Base-by-base conservation (phyloP, 2,329 filamentous ascomycete genomes). In the Sporothrix variecibatus region DNA sequence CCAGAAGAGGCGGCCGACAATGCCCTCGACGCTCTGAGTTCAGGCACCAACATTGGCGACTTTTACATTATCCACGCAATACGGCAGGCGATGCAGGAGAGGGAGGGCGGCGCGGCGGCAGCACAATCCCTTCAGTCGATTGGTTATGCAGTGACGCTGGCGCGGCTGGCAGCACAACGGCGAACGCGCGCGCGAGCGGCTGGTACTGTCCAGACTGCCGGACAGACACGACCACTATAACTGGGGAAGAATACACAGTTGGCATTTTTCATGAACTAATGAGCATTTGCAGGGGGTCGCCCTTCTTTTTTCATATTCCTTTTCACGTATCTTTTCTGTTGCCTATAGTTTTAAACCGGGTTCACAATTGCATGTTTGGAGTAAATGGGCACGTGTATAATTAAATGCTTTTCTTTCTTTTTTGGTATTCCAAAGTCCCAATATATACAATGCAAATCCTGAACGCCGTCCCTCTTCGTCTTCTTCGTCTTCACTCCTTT, bases 21-120 rank as follows among this genome's bases (percentile, higher is more conserved):
- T 71, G 77, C 87, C 43, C 79, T 82, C 53, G 87, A 89, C 75
- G 81, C 86, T 2, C 81, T 90, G 79, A 83, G 82, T 72, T 89
- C 88, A 11, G 88, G 88, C 9, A 88, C 88, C 78, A 88, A 84
- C 20, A 79, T 89, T 5, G 84, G 84, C 73, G 86, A 87, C 73
- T 88, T 89, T 74, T 85, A 89, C 76, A 81, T 90, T 34, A 77
- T 87, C 6, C 83, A 86, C 70, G 85, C 87, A 1, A 80, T 89
- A 9, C 82, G 82, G 51, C 51, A 34, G 17, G 73, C 73, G 8
- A 34, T 51, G 28, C 73, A 28, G 28, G 69, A 68, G 62, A 84
- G 82, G 31, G 85, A 87, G 7, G 85, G 84, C 58, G 82, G 83
- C 62, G 85, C 86, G 72, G 81, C 84, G 86, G 77, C 87, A 5